Percentiles rank a stretch among this genome's conserved stretches.
phyloP scores from a whole-genome alignment of 345 rosid species.

The Salix brachista region DNA sequence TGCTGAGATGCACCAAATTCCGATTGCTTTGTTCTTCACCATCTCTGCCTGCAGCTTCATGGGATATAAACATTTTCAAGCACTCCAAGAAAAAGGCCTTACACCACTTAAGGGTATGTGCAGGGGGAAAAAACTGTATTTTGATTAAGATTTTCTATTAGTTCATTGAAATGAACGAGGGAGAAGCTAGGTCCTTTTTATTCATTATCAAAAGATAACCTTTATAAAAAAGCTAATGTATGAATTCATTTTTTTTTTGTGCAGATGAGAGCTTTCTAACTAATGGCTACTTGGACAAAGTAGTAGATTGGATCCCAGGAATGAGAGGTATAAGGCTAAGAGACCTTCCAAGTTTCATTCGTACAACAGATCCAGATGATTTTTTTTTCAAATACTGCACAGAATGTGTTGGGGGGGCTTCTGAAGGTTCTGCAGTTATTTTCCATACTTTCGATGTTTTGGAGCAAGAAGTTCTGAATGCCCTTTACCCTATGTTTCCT shows the following conservation, averaged over 20 bases:
- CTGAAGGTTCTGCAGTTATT: background rate
- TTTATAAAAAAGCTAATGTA: background rate
- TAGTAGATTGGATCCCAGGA: slow-evolving; percentile 1
- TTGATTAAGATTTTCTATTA: background rate
- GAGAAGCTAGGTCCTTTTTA: no score
- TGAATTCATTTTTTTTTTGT: background rate
- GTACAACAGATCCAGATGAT: background rate
- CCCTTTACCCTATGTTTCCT: background rate
- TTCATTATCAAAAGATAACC: no score
- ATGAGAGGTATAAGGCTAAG: background rate
- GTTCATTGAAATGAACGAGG: no score
- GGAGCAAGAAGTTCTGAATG: background rate
- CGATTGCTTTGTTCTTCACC: no score
- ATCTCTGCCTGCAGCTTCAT: no score
- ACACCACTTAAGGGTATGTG: no score
- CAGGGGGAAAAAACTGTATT: no score
- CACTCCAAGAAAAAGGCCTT: no score
- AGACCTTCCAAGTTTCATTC: background rate
- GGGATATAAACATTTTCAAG: no score
- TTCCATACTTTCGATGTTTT: background rate
- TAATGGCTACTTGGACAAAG: background rate
- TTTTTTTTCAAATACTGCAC: background rate
- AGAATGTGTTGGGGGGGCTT: background rate
- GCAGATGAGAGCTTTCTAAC: background rate
- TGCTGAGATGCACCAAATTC: no score